These are phyloP conservation scores for Aureobasidium lini DNA, from an alignment of 2,329 filamentous ascomycete species.

Conservation along the genomic window DNA sequence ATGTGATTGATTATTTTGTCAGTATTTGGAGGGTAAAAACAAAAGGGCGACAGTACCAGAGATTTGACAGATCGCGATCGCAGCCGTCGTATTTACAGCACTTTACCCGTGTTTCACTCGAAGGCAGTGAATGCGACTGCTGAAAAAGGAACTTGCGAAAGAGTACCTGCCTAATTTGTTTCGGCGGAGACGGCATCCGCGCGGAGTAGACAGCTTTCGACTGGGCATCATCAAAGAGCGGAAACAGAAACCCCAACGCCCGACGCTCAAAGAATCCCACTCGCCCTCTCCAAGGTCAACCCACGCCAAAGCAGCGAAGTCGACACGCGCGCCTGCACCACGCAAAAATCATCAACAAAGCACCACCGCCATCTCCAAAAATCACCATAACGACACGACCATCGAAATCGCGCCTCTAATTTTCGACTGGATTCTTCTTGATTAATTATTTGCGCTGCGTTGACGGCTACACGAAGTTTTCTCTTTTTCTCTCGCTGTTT, in stretches of 20 bases:
- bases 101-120: not conserved
- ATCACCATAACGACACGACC: conserved; percentile 5
- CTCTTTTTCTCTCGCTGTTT: not conserved
- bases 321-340: conserved; percentile 6
- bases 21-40: not conserved
- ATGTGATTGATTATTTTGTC: not conserved
- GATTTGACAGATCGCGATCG: not conserved
- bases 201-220: not conserved
- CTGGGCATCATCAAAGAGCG: not conserved
- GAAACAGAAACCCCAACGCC: conserved; percentile 5
- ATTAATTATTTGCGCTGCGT: conserved; percentile 11
- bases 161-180: not conserved
- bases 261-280: not conserved
- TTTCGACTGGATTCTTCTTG: not conserved
- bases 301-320: not conserved
- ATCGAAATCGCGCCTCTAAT: conserved; percentile 8
- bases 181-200: not conserved
- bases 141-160: not conserved
- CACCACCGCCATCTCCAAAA: conserved; percentile 12
- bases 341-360: conserved; percentile 6
- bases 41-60: conserved; percentile 1
- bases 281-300: not conserved
- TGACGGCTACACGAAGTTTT: not conserved
- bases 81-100: not conserved
- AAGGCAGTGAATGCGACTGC: not conserved